A percentile compares a stretch with the other conserved stretches of the same genome.
These are phyloP conservation scores for Trapa bicornis DNA, from an alignment of 345 rosid genomes.

Conservation along the genomic window DNA sequence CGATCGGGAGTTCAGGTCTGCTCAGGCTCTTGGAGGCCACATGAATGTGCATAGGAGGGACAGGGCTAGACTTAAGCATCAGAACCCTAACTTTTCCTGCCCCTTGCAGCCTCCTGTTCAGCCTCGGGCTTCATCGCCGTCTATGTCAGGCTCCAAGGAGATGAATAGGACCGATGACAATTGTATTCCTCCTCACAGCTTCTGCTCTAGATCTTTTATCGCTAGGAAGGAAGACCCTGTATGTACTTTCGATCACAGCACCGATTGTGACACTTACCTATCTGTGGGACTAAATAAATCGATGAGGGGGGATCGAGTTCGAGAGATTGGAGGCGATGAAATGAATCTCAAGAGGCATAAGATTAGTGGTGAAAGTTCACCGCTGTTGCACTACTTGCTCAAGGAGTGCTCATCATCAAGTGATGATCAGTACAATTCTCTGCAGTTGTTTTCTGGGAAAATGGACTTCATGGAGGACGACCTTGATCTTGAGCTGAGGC, in stretches of 20 bases:
- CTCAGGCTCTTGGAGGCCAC: conserved; percentile 76
- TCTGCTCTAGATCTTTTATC: neutral
- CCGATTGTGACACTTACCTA: neutral
- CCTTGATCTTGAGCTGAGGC: conserved; percentile 11
- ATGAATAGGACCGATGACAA: neutral
- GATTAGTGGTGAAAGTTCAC: neutral
- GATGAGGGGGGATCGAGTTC: neutral
- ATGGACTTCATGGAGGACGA: conserved; percentile 5
- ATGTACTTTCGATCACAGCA: neutral
- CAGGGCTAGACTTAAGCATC: conserved; percentile 49
- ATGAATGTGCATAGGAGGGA: conserved; percentile 71
- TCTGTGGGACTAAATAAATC: neutral
- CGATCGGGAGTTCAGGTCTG: conserved; percentile 53
- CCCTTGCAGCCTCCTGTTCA: neutral
- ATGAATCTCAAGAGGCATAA: conserved; percentile 3
- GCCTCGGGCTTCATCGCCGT: neutral
- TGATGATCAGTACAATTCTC: neutral
- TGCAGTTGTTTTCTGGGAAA: neutral
- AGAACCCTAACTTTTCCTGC: neutral
- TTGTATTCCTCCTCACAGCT: neutral
- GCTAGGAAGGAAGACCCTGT: neutral
- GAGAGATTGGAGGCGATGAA: neutral
- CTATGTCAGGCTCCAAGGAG: neutral
- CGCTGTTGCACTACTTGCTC: neutral
- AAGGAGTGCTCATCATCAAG: neutral